phyloP scores from a whole-genome alignment of 2,329 filamentous ascomycete genomes.

The Colletotrichum sp. region DNA sequence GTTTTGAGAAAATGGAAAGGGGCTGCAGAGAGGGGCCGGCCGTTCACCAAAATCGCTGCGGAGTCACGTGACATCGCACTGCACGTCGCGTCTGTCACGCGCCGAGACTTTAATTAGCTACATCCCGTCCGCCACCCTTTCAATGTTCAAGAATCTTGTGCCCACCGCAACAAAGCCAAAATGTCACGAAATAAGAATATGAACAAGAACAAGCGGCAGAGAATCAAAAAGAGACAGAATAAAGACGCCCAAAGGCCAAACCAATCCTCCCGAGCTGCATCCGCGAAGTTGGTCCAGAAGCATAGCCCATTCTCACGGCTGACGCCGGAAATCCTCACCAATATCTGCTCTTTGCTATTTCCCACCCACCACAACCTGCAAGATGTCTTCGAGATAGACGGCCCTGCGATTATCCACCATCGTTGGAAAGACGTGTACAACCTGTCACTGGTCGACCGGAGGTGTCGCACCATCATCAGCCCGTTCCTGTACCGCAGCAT shows the following conservation, averaged over 20 bases:
- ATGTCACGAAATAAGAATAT: neutral
- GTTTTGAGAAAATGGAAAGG: neutral
- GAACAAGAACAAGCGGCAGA: neutral
- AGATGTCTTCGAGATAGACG: neutral
- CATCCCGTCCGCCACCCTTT: neutral
- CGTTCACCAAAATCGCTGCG: no score
- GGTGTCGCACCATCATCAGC: neutral
- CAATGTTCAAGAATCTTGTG: neutral
- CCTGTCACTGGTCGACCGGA: neutral
- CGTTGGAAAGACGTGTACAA: neutral
- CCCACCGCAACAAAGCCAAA: neutral
- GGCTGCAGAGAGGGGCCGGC: no score
- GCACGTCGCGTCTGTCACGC: neutral
- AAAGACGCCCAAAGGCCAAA: neutral
- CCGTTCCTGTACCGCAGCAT: neutral
- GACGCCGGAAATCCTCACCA: neutral
- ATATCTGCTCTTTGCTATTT: neutral
- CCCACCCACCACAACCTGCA: neutral
- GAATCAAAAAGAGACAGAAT: neutral
- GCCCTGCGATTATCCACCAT: neutral
- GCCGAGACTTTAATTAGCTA: neutral
- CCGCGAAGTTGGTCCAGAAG: neutral
- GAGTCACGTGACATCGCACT: neutral
- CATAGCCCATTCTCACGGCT: neutral
- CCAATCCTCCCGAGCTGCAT: neutral